Evolutionary conservation across 768 basidiomycete species (phyloP), one percentile per base, ranked within the genome.

Genomic region (Ramaria sp.): DNA sequence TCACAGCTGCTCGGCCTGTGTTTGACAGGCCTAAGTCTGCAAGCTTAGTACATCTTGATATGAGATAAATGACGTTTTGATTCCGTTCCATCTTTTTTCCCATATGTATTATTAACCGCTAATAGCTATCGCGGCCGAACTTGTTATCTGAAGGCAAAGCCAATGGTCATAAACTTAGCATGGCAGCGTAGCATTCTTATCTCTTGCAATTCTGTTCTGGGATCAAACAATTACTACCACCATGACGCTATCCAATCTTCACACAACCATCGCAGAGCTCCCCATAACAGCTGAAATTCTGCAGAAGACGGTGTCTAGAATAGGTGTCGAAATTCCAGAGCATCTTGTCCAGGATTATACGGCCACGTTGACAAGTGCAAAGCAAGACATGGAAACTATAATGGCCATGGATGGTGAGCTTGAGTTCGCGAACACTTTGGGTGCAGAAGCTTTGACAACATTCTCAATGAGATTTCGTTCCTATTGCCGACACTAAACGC

Each of bases 381-480:
- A 52, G 3, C 34, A 52, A 39, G 51, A 34, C 20, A 52, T 52
- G 18, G 51, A 52, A 28, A 41, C 25, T 3, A 6, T 52, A 13
- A 52, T 42, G 51, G 51, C 51, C 5, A 52, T 52, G 51, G 51
- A 52, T 18, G 51, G 51, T 52, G 39, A 37, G 34, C 22, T 43
- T 3, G 3, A 39, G 20, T 25, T 36, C 1, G 8, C 24, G 13
- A 25, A 18, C 6, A 10, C 15, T 5, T 13, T n/a, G 9, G 42
- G 38, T 41, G 24, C 24, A n/a, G 20, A 41, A 41, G 12, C 38
- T 25, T 12, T 24, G 10, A 24, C 16, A 10, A 41, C 18, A 1
- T 18, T 52, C 9, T 24, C 20, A 13, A 1, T 27, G 25, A 59
- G 60, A 63, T 52, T 63, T 60, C 48, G 58, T 56, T 18, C 53